A percentile compares a stretch with the other conserved stretches of the same genome.
phyloP scores from a whole-genome alignment of 768 basidiomycete species.

The Pisolithus sp. region DNA sequence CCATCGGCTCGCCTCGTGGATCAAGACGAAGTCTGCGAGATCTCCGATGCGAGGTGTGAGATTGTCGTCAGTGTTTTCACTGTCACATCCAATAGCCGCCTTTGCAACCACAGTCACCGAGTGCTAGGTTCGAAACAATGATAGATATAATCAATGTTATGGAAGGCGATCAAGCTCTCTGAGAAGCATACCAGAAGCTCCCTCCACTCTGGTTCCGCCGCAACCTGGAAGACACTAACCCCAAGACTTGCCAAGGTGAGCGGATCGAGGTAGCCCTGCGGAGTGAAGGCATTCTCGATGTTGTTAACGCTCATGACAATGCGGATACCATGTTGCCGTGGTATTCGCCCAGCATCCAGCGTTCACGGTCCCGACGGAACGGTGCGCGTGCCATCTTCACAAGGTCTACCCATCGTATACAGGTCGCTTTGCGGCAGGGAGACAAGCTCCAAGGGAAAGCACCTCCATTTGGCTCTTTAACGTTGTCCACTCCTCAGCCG shows the following conservation, averaged over 20 bases:
- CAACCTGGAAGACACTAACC: conserved; percentile 54
- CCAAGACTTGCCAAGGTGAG: conserved; percentile 53
- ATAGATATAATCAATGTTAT: conserved; percentile 1
- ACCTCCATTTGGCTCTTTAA: conserved; percentile 31
- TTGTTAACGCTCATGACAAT: conserved; percentile 60
- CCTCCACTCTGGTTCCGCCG: conserved; percentile 39
- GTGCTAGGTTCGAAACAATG: conserved; percentile 28
- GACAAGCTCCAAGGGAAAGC: conserved; percentile 46
- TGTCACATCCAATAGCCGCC: conserved; percentile 36
- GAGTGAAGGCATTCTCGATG: conserved; percentile 62
- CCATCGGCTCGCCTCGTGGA: conserved; percentile 41
- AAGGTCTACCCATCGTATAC: conserved; percentile 56
- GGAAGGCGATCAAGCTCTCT: not conserved
- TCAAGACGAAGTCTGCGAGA: conserved; percentile 52
- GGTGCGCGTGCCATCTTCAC: conserved; percentile 14
- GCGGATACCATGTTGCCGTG: conserved; percentile 37
- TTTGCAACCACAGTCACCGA: conserved; percentile 50
- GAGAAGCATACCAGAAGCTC: conserved; percentile 40
- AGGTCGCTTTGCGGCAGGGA: conserved; percentile 59
- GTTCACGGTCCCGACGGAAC: conserved; percentile 24
- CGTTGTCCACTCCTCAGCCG: conserved; percentile 38
- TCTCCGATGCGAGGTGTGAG: conserved; percentile 37
- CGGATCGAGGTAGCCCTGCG: conserved; percentile 60
- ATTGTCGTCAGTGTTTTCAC: conserved; percentile 4
- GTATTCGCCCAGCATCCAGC: conserved; percentile 44